A percentile compares a stretch with the other conserved stretches of the same genome.
These are phyloP conservation scores for Rhizopus arrhizus DNA, from an alignment of 371 early-diverging fungal species.

Conservation along the genomic window DNA sequence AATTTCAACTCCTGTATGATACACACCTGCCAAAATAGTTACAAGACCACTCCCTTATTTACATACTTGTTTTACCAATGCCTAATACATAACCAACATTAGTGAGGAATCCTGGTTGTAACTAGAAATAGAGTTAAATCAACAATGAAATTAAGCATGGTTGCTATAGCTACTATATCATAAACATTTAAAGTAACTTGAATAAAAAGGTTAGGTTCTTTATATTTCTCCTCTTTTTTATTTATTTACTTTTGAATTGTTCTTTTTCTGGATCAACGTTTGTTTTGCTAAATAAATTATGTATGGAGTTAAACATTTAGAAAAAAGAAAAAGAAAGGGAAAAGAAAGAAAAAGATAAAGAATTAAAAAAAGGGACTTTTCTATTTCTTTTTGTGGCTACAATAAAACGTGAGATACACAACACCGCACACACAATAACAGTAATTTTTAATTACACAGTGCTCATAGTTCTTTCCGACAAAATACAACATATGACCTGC, in stretches of 20 bases:
- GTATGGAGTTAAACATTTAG: slow-evolving; percentile 16
- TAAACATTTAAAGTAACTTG: slow-evolving; percentile 61
- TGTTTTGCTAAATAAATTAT: slow-evolving; percentile 19
- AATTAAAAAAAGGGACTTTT: slow-evolving; percentile 4
- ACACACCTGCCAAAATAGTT: slow-evolving; percentile 47
- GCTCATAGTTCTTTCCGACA: too few relatives aligned
- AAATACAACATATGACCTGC: too few relatives aligned
- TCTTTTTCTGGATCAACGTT: slow-evolving; percentile 19
- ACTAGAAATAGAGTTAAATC: slow-evolving; percentile 26
- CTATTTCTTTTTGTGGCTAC: background rate
- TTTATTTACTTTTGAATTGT: slow-evolving; percentile 19
- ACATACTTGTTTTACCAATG: slow-evolving; percentile 45
- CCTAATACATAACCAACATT: slow-evolving; percentile 59
- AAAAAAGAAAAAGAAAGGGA: background rate
- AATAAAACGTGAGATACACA: background rate
- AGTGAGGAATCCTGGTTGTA: slow-evolving; percentile 58
- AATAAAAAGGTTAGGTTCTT: background rate
- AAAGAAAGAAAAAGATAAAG: background rate
- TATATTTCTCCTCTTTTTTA: background rate
- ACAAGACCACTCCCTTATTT: background rate
- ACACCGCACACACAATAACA: background rate
- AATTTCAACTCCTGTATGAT: slow-evolving; percentile 68
- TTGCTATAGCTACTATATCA: slow-evolving; percentile 43
- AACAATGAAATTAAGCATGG: background rate
- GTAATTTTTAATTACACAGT: background rate